Evolutionary conservation across 148 eudicot genomes (phyloP).

Genomic region (Heliosperma pusillum): DNA sequence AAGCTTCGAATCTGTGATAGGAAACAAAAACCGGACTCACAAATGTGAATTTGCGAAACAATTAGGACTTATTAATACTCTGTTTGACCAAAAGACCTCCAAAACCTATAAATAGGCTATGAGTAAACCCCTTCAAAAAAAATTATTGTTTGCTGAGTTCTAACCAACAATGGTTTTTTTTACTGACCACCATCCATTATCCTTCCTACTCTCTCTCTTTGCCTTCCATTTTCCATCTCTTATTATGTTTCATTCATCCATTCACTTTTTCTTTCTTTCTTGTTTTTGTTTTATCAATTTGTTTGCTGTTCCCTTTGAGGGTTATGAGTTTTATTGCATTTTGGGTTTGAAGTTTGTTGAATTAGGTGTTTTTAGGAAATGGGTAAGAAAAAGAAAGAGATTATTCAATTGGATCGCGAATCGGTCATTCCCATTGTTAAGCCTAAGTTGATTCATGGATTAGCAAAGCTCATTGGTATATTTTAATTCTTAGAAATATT

Average conservation of each 20-base stretch:
- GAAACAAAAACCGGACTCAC: no score
- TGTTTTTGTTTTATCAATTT: background rate
- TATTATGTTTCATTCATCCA: background rate
- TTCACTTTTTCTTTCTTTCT: background rate
- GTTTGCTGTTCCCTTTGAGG: no score
- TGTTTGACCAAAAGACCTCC: background rate
- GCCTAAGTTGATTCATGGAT: slow-evolving; percentile 53
- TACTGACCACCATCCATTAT: background rate
- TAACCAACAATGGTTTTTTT: background rate
- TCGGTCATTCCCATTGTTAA: slow-evolving; percentile 71
- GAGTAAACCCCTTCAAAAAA: background rate
- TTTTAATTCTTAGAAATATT: background rate
- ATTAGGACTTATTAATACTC: no score
- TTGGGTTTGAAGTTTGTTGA: background rate
- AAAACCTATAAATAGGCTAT: background rate
- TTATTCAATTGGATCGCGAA: slow-evolving; percentile 69
- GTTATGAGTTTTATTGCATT: background rate
- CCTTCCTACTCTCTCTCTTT: slow-evolving; percentile 18
- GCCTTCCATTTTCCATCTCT: slow-evolving; percentile 5
- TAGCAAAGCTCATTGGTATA: slow-evolving; percentile 60
- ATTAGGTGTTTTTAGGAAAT: slow-evolving; percentile 10
- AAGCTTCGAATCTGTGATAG: no score
- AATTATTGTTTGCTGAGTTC: background rate
- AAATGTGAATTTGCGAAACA: no score
- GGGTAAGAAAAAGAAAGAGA: slow-evolving; percentile 44